Evolutionary conservation across 495 filamentous ascomycete genomes (phyloP), one percentile per base, ranked within the genome.

Genomic region (Xylaria intraflava): DNA sequence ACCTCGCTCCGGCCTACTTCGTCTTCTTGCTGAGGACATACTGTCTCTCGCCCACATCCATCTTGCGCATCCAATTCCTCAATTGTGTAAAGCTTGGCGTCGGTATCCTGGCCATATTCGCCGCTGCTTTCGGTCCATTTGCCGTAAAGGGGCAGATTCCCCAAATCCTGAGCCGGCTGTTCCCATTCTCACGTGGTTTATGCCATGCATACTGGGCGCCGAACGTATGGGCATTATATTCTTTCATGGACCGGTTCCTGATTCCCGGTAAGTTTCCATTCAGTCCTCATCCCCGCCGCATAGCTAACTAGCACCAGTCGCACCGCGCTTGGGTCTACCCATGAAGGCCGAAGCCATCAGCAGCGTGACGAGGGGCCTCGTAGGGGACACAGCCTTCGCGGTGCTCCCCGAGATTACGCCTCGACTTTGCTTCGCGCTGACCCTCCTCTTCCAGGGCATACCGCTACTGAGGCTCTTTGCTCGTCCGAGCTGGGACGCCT

Each of bases 161-260:
- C n/a, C 93, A 98, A 67, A 71, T 98, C 30, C 68, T 94, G 41
- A 82, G 83, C 55, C 76, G 93, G 46, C 76, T 98, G 2, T 98
- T 98, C 59, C 93, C 93, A 3, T 98, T 98, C 67, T 92, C 90
- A 1, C 73, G 93, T 47, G 93, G 93, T 0, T 69, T 98, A 27
- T 96, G 90, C 65, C 93, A 98, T 73, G 93, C 93, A 0, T 98
- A 98, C 68, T 98, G 93, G 93, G 93, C 93, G 2, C 91, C 93
- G 1, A 98, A 98, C 60, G 74, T 96, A 9, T 98, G 93, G 93
- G 90, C 93, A 0, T 80, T 98, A 72, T 98, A 98, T 67, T 96
- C 93, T 0, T 95, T 98, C 61, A 68, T 79, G 0, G 93, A 98
- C 59, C 77, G 93, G 45, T 70, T 87, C 26, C 65, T 97, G 55